Conservation (phyloP, 352 stramenopile species). For the Elongisporangium senticosum region DNA sequence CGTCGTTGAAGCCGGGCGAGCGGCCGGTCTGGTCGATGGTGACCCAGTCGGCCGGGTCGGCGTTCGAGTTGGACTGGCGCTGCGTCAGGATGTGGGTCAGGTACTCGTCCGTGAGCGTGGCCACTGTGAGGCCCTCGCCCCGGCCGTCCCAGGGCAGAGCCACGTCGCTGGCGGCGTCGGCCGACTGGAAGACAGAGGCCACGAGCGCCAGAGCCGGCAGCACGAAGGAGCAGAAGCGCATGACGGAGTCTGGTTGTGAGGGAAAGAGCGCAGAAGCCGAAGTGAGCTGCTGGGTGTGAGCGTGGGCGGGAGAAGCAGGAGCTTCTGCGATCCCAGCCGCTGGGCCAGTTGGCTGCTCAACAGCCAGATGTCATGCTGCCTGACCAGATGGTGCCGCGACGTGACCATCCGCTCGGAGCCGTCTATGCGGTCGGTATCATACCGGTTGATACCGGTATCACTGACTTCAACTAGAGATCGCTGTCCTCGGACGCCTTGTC, state of each 20-base stretch:
- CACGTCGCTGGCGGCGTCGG: constrained; percentile 8
- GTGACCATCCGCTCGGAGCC: background rate
- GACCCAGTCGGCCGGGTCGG: constrained; percentile 22
- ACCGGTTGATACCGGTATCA: background rate
- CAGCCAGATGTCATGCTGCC: background rate
- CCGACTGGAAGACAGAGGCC: constrained; percentile 1
- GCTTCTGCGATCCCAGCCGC: background rate
- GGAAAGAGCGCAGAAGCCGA: background rate
- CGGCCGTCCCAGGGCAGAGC: constrained; percentile 39
- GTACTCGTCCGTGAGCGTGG: constrained; percentile 33
- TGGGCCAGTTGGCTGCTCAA: background rate
- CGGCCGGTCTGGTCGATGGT: constrained; percentile 16
- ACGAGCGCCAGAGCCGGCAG: constrained; percentile 6
- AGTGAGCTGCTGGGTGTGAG: background rate
- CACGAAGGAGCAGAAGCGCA: constrained; percentile 1
- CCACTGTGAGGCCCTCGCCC: constrained; percentile 29
- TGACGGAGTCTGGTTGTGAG: constrained; percentile 1
- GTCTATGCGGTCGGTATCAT: background rate
- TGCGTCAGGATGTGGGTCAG: constrained; percentile 38
- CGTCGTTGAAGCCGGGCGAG: constrained; percentile 25
- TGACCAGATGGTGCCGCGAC: background rate
- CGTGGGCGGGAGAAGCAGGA: background rate
- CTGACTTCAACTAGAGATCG: constrained; percentile 27
- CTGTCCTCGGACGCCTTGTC: constrained; percentile 46
- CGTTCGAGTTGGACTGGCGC: constrained; percentile 19